Evolutionary conservation across 2,329 filamentous ascomycete genomes (phyloP).

Genomic region (Herpotrichia juniperi): DNA sequence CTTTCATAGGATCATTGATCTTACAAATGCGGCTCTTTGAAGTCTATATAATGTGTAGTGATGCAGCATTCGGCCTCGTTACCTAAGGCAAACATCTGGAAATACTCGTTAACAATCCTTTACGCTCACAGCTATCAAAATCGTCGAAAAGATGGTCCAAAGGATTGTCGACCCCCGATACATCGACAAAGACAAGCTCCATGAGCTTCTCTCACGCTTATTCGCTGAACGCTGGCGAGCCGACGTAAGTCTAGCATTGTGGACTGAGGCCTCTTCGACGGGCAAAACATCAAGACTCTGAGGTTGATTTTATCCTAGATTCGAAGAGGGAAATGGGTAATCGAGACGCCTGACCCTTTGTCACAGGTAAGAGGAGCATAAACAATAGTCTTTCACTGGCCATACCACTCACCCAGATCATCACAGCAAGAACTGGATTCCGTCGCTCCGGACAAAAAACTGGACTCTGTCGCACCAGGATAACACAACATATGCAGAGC

Average conservation of each 20-base stretch:
- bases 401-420: neutral
- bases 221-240: neutral
- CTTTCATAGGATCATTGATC: neutral
- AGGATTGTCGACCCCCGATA: neutral
- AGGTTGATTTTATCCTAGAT: constrained; percentile 1
- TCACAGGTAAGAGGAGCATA: neutral
- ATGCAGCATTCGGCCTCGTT: neutral
- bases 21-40: neutral
- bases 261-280: neutral
- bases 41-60: neutral
- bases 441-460: neutral
- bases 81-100: neutral
- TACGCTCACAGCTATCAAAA: neutral
- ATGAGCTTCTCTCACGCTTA: neutral
- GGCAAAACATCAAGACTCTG: neutral
- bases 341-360: neutral
- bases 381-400: neutral
- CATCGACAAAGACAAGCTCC: neutral
- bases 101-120: neutral
- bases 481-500: neutral
- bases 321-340: neutral
- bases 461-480: neutral
- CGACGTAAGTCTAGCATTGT: neutral
- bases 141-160: neutral
- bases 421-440: neutral